Base-by-base conservation (phyloP, 495 filamentous ascomycete genomes). In the Aspergillus asperescens region DNA sequence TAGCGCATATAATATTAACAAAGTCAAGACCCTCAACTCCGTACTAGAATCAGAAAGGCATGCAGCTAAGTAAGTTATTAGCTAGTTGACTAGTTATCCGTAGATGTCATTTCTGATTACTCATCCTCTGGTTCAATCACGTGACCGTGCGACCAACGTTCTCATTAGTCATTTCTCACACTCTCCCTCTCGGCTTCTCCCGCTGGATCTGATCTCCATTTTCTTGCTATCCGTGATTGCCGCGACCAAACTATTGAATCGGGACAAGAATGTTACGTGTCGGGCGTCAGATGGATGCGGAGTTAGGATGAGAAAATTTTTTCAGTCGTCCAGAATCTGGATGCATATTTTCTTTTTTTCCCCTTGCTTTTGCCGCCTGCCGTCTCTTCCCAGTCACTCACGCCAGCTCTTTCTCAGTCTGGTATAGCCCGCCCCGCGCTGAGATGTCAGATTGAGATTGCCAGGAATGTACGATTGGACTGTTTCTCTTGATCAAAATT, bases 401-500 rank as follows among this genome's bases (percentile, higher is more conserved):
- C 27, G 42, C 27, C 25, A 13, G 27, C 20, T 15, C 7, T 46
- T 46, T 18, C 42, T 27, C 27, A 20, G 16, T 29, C 22, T 18
- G 24, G 41, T 5, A 24, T 38, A 50, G 37, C 29, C 35, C 2
- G 19, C 7, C 19, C n/a, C 19, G 18, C 45, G 22, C n/a, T 5
- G 23, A 29, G 25, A 29, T 32, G 48, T 51, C 48, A 51, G 39
- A 51, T 42, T 40, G 20, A n/a, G n/a, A n/a, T n/a, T n/a, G n/a
- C n/a, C 24, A 10, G 15, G 4, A 0, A 44, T 18, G 7, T 8
- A 40, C 28, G 40, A 44, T 44, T 49, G 49, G 49, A 15, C 20
- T 19, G 18, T 20, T 12, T 7, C 22, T 13, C 13, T 50, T 22
- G 23, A n/a, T 28, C 7, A n/a, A n/a, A n/a, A n/a, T n/a, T n/a